Evolutionary conservation across 495 filamentous ascomycete species (phyloP), one percentile per base, ranked within the genome.

Genomic region (Talaromyces stipitatus): DNA sequence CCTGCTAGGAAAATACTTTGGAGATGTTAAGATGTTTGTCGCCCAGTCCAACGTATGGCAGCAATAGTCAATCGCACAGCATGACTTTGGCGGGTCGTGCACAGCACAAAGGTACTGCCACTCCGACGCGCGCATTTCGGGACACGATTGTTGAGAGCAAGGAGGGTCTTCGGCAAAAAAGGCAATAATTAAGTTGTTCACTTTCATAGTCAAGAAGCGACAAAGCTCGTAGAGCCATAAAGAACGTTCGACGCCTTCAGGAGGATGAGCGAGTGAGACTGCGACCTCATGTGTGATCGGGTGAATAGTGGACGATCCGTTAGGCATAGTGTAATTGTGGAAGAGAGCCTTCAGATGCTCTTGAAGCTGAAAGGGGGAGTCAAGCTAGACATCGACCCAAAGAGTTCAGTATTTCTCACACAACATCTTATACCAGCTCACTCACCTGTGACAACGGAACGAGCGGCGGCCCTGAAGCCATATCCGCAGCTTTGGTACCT

Each of bases 31-130:
- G 22, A 89, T 88, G 56, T 94, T 94, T 36, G 87, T 90, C 0
- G 94, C 94, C 88, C 94, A 96, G 72, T 98, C 94, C 41, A 98
- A 85, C 0, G 94, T 98, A 67, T 98, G 94, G 69, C 91, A 96
- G 78, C 90, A 97, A 70, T 98, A 98, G 69, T 98, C 94, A 65
- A 98, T 96, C 2, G 94, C 94, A 69, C 92, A 96, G 77, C 94
- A 98, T 59, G 82, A 82, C 72, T 97, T 96, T 24, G 94, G 94
- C 22, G 88, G 83, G 58, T 97, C 92, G 69, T 97, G 95, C 0
- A 97, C 95, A 36, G 94, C 94, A 76, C 94, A 98, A 60, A 98
- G 84, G 65, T 97, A 98, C 70, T 98, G 94, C 94, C 94, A 98
- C 75, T 98, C 94, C 50, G 85, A 89, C 2, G 95, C 94, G 60